Base-by-base conservation (phyloP, 345 rosid species). In the Xanthoceras sorbifolium region DNA sequence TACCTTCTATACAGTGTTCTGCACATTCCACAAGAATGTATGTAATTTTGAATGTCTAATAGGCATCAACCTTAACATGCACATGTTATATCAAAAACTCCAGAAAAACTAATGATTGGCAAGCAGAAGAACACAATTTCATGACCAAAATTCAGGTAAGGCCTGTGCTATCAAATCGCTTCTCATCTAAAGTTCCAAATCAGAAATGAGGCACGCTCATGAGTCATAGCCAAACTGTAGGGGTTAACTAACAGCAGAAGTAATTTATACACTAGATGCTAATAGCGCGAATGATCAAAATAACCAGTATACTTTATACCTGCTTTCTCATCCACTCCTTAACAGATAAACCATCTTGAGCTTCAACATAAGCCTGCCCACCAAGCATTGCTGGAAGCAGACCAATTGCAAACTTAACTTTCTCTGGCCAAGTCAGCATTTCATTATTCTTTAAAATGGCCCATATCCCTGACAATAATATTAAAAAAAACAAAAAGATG, bases 381-480 rank as follows among this genome's bases (percentile, higher is more conserved):
- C 99, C 99, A 29, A 89, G 52, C 77, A 95, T 95, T 69, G 98
- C 98, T n/a, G 98, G 98, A 52, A 95, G 84, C 66, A 95, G 97
- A 66, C 99, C 98, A 72, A 92, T 92, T 23, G 99, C 99, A 89
- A 95, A 95, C 86, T 92, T 95, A 62, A 89, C 87, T 81, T 95
- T 95, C 83, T 95, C 98, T 14, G 97, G 94, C 99, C 99, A 95
- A 44, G 98, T 92, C 80, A 95, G 86, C 98, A 95, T 95, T 80
- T 92, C 94, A 69, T 92, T 95, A 77, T 95, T 95, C 84, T 81
- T 87, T 75, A 95, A 87, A 69, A 95, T 95, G 63, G 99, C 98
- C 88, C 88, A 93, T 73, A 95, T 92, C 73, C 98, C 97, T 95
- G 82, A 62, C 79, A 68, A 64, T 71, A 64, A 77, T 18, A 82